Percentiles rank a stretch among this genome's conserved stretches.
Evolutionary conservation across 179 eudicot genomes (phyloP).

Genomic region (Spinacia oleracea): DNA sequence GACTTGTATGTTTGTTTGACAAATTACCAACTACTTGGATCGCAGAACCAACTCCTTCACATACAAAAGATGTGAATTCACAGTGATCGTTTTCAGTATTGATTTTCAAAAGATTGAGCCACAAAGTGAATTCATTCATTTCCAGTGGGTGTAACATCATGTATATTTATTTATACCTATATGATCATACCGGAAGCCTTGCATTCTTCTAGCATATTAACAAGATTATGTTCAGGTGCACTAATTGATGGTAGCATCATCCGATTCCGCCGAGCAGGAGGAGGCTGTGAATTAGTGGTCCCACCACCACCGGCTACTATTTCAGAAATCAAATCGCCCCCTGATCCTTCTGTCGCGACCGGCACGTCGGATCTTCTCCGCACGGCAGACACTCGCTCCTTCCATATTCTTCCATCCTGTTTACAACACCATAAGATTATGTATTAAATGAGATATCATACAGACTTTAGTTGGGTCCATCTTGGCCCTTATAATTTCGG

Average conservation of each 20-base stretch:
- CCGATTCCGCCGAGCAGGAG: conserved; percentile 37
- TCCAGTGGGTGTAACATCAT: not conserved
- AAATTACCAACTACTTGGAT: not conserved
- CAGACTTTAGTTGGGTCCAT: too few species aligned
- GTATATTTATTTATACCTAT: not conserved
- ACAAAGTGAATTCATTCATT: conserved; percentile 22
- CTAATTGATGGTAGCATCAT: conserved; percentile 67
- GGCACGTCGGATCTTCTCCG: conserved; percentile 56
- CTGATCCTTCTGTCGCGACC: conserved; percentile 41
- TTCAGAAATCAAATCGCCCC: conserved; percentile 29
- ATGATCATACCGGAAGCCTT: conserved; percentile 37
- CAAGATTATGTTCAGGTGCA: conserved; percentile 75
- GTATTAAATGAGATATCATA: conserved; percentile 4
- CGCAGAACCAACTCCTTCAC: conserved; percentile 23
- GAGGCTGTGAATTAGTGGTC: conserved; percentile 32
- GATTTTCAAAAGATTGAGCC: not conserved
- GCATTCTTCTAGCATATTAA: conserved; percentile 69
- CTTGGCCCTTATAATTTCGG: too few species aligned
- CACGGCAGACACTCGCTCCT: conserved; percentile 58
- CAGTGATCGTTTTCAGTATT: conserved; percentile 9
- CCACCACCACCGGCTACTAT: conserved; percentile 12
- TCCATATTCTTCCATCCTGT: conserved; percentile 73
- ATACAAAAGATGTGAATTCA: conserved; percentile 15
- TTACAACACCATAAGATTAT: not conserved
- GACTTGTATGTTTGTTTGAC: conserved; percentile 7